Percentiles rank a stretch among this genome's conserved stretches.
These are phyloP conservation scores for Alternaria dauci DNA, from an alignment of 2,329 filamentous ascomycete species.

Conservation along the genomic window DNA sequence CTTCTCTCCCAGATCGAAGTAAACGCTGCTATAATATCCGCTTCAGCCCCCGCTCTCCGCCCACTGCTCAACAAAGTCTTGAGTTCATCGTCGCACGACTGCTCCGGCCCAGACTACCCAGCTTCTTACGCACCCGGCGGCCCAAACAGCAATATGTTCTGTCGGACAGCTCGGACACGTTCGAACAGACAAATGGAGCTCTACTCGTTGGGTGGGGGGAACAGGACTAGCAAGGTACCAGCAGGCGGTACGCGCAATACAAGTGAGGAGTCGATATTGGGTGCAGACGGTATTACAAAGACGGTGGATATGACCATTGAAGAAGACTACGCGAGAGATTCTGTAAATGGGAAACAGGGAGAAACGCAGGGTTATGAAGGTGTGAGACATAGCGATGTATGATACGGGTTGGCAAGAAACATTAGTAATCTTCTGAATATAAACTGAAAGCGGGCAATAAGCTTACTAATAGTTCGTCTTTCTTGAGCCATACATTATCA, in stretches of 20 bases:
- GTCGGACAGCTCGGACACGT: conserved; percentile 1
- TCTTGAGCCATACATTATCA: too few species aligned
- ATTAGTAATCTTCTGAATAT: too few species aligned
- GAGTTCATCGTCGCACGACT: conserved; percentile 3
- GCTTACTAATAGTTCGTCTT: too few species aligned
- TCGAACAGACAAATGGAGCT: conserved; percentile 19
- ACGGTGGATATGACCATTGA: conserved; percentile 12
- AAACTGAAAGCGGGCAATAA: too few species aligned
- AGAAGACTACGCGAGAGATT: background rate
- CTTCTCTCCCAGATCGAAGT: conserved; percentile 56
- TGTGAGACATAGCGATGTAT: background rate
- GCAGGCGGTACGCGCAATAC: conserved; percentile 9
- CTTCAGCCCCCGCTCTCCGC: conserved; percentile 50
- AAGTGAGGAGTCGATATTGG: conserved; percentile 23
- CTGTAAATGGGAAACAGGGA: background rate
- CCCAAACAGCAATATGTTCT: background rate
- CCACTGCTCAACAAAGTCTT: conserved; percentile 42
- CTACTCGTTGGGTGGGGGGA: conserved; percentile 6
- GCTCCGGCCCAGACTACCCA: conserved; percentile 1
- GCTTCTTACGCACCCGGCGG: background rate
- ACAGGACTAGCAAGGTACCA: conserved; percentile 1
- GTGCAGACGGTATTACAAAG: conserved; percentile 18
- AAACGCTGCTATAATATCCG: conserved; percentile 53
- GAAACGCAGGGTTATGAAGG: background rate
- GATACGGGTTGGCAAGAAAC: too few species aligned